Conservation (phyloP, 495 filamentous ascomycete genomes). For the Penicillium antarcticum region DNA sequence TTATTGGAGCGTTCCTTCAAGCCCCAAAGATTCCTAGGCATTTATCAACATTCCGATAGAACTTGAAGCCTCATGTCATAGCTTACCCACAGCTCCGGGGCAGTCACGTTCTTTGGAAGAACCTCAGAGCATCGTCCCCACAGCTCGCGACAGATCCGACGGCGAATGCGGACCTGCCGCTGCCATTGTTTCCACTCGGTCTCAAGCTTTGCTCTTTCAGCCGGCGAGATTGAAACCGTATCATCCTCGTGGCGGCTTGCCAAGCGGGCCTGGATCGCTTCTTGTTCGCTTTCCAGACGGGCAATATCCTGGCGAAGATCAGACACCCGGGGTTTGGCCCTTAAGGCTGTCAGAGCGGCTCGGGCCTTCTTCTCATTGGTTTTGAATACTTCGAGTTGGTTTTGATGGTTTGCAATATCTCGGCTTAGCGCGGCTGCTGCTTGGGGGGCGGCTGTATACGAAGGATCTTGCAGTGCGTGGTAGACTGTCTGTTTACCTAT, state of each 20-base stretch:
- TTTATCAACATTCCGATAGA: conserved; percentile 2
- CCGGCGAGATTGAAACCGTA: conserved; percentile 36
- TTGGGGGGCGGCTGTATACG: conserved; percentile 43
- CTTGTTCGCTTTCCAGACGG: conserved; percentile 45
- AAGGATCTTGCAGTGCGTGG: conserved; percentile 53
- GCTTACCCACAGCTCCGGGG: conserved; percentile 51
- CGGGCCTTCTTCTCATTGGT: conserved; percentile 49
- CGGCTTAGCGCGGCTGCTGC: conserved; percentile 43
- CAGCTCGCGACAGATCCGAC: conserved; percentile 50
- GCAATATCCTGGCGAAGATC: conserved; percentile 47
- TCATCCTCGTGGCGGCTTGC: conserved; percentile 25
- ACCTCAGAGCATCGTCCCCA: conserved; percentile 48
- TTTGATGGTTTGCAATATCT: conserved; percentile 49
- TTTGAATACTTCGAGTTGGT: conserved; percentile 45
- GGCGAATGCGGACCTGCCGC: conserved; percentile 39
- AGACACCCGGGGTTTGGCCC: conserved; percentile 48
- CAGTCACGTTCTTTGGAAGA: conserved; percentile 43
- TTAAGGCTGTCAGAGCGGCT: conserved; percentile 44
- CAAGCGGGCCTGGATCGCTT: conserved; percentile 38
- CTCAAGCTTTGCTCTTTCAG: conserved; percentile 48
- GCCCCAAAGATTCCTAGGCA: conserved; percentile 40
- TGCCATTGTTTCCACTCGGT: conserved; percentile 52
- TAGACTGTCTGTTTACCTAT: conserved; percentile 64
- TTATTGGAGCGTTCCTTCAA: conserved; percentile 36
- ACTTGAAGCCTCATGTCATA: not conserved